Percentiles rank a stretch among this genome's conserved stretches.
phyloP scores from a whole-genome alignment of 768 basidiomycete genomes.

The Russula vinacea region DNA sequence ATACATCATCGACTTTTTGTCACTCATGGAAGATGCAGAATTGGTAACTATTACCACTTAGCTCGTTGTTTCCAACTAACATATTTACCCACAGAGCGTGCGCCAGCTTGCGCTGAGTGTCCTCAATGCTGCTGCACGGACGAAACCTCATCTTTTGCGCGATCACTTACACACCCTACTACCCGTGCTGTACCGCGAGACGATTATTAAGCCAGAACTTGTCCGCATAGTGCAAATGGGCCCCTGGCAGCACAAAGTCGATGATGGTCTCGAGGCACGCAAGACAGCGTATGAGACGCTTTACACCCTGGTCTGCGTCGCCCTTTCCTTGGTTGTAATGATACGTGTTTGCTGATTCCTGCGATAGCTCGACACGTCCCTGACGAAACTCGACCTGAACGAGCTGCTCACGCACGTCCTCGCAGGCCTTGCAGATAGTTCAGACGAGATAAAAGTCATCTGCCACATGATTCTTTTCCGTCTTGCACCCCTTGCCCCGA shows the following conservation, averaged over 20 bases:
- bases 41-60: constrained; percentile 50
- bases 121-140: constrained; percentile 90
- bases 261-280: constrained; percentile 92
- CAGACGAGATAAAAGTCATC: constrained; percentile 96
- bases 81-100: constrained; percentile 58
- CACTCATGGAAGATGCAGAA: constrained; percentile 84
- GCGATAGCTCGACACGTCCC: constrained; percentile 81
- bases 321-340: background rate
- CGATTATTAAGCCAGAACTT: constrained; percentile 69
- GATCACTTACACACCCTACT: constrained; percentile 76
- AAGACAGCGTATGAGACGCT: constrained; percentile 98
- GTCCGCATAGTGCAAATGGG: constrained; percentile 95
- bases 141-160: constrained; percentile 87
- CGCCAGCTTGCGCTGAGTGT: constrained; percentile 86
- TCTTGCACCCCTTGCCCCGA: constrained; percentile 80
- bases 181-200: constrained; percentile 84
- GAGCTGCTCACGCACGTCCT: constrained; percentile 81
- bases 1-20: constrained; percentile 86
- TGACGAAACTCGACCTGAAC: constrained; percentile 81
- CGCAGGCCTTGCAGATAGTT: constrained; percentile 79
- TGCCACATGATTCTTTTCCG: constrained; percentile 95
- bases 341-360: background rate
- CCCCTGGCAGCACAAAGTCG: constrained; percentile 94
- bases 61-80: background rate
- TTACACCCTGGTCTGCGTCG: constrained; percentile 77